phyloP scores from a whole-genome alignment of 2,329 filamentous ascomycete species.

The Alternaria sp. region DNA sequence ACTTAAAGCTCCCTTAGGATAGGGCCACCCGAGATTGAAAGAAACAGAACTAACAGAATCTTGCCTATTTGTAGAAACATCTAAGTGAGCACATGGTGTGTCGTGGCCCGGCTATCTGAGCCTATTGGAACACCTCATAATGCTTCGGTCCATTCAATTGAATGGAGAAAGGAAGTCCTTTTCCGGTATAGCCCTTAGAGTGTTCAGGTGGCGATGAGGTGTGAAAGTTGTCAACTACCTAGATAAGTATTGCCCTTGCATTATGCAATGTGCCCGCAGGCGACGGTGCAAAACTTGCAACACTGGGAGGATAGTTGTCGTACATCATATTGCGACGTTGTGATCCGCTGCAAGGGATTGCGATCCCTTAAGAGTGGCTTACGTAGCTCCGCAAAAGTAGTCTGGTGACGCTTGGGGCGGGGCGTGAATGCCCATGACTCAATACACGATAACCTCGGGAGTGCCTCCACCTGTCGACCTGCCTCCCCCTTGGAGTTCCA shows the following conservation, averaged over 20 bases:
- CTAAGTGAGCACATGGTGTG: neutral
- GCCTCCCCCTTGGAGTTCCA: neutral
- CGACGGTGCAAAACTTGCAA: neutral
- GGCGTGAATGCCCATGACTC: conserved; percentile 1
- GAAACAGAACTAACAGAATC: neutral
- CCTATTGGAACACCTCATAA: neutral
- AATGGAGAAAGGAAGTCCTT: neutral
- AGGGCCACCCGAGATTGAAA: neutral
- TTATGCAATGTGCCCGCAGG: neutral
- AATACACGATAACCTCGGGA: neutral
- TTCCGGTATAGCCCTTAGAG: neutral
- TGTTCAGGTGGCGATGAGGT: neutral
- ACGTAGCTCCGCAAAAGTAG: neutral
- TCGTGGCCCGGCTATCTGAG: neutral
- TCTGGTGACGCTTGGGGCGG: conserved; percentile 1
- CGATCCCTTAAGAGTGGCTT: neutral
- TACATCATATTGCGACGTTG: neutral
- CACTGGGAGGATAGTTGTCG: neutral
- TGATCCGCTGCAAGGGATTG: neutral
- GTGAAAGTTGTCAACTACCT: neutral
- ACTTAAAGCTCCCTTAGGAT: neutral
- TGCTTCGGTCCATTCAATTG: neutral
- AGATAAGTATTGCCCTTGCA: neutral
- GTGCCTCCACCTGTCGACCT: neutral
- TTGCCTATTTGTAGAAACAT: neutral